These are phyloP conservation scores for Rhynchosporium agropyri DNA, from an alignment of 2,329 filamentous ascomycete genomes.

Conservation along the genomic window DNA sequence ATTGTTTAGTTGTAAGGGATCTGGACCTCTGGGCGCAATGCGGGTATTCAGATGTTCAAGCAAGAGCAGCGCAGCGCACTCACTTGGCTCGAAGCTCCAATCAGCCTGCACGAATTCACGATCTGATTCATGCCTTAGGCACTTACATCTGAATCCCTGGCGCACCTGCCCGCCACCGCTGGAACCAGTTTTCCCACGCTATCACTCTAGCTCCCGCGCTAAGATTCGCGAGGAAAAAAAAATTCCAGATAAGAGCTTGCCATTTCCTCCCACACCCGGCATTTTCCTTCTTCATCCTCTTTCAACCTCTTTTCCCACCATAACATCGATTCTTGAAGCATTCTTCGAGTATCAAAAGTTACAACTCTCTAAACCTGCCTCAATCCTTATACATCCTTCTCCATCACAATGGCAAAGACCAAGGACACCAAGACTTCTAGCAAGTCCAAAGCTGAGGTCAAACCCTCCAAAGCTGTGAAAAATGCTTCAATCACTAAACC, in stretches of 20 bases:
- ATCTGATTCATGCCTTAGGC: neutral
- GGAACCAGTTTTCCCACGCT: constrained; percentile 10
- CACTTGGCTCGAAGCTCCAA: constrained; percentile 4
- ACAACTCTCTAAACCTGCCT: constrained; percentile 18
- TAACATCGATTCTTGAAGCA: constrained; percentile 18
- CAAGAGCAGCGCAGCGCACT: no score
- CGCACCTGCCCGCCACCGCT: constrained; percentile 6
- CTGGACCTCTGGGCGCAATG: constrained; percentile 4
- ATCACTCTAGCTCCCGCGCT: constrained; percentile 24
- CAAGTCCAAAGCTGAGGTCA: constrained; percentile 54
- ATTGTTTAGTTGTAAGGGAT: neutral
- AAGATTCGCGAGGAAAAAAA: constrained; percentile 34
- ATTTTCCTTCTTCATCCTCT: constrained; percentile 24
- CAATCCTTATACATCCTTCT: constrained; percentile 7
- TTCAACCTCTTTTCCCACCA: constrained; percentile 23
- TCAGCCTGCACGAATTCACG: neutral
- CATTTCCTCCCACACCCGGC: constrained; percentile 30
- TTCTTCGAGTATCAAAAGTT: constrained; percentile 17
- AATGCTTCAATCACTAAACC: constrained; percentile 69
- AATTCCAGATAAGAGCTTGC: constrained; percentile 37
- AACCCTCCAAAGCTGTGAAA: constrained; percentile 60
- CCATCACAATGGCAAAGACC: constrained; percentile 63
- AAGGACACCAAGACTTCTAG: constrained; percentile 62
- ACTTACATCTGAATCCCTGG: constrained; percentile 14
- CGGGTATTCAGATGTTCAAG: constrained; percentile 14